phyloP scores from a whole-genome alignment of 352 stramenopile species.

The Globisporangium okanoganense region DNA sequence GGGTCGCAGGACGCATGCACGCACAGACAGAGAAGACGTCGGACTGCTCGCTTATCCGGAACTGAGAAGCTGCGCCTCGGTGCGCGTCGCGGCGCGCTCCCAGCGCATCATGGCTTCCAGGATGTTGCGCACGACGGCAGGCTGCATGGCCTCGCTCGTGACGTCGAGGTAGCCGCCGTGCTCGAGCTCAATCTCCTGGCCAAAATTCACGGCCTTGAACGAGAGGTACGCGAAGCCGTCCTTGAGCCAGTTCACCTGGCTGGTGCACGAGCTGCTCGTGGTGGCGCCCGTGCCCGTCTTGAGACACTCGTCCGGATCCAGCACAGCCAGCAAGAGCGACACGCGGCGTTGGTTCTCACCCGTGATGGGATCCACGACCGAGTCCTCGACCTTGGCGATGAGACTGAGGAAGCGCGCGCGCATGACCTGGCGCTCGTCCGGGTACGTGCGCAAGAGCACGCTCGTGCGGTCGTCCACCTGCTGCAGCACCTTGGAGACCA shows the following conservation, averaged over 20 bases:
- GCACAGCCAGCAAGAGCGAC: conserved; percentile 23
- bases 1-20: neutral
- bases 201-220: conserved; percentile 33
- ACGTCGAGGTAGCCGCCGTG: conserved; percentile 32
- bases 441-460: conserved; percentile 37
- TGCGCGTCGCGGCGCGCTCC: conserved; percentile 13
- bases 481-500: conserved; percentile 39
- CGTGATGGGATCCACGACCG: conserved; percentile 18
- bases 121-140: conserved; percentile 27
- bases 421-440: conserved; percentile 33
- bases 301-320: conserved; percentile 30
- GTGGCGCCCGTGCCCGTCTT: conserved; percentile 14
- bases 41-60: neutral
- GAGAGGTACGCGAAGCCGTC: conserved; percentile 37
- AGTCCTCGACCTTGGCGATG: conserved; percentile 28
- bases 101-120: conserved; percentile 22
- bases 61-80: conserved; percentile 1
- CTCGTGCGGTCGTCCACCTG: conserved; percentile 32
- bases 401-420: conserved; percentile 27
- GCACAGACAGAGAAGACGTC: neutral
- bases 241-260: conserved; percentile 25
- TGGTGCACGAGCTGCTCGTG: conserved; percentile 10
- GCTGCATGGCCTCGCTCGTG: conserved; percentile 20
- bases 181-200: conserved; percentile 32
- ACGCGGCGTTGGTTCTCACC: conserved; percentile 23